Evolutionary conservation across 371 early-diverging fungal species (phyloP), one percentile per base, ranked within the genome.

Genomic region (Mucor lusitanicus): DNA sequence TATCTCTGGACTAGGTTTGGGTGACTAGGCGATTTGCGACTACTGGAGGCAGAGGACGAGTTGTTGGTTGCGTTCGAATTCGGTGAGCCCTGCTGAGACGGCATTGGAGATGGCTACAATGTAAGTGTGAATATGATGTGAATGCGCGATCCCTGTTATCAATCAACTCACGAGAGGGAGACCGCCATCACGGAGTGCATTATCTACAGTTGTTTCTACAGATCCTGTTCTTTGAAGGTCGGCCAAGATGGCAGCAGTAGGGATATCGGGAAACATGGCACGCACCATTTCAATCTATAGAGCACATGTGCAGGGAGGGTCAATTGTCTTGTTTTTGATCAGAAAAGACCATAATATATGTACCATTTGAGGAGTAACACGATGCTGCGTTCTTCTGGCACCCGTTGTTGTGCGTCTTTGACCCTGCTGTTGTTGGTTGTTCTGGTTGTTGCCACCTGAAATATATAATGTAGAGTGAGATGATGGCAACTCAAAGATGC

Each of bases 191-290:
- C 90, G 86, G 44, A 96, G 85, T 39, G 94, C 94, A 75, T 94
- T 94, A 67, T 96, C 95, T 67, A 92, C 91, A 12, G 95, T 95
- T 30, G 86, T 80, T 65, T 94, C 94, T 15, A 95, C 94, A 33
- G 92, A 93, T 11, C 95, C 95, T 19, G 95, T 95, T 56, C 91
- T 88, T 67, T 91, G 88, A 25, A 96, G 85, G 78, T 95, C 95
- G 9, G 87, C 89, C 40, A 90, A 87, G 61, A 96, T 92, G 27
- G 94, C 91, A n/a, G 91, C 85, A 25, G 87, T 85, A 3, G 93
- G 92, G 54, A 94, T 89, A 67, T 92, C 83, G 2, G 97, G 97
- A 61, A 96, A 96, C 94, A 96, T 94, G 32, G 86, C 73, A 64
- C 88, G 87, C 1, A 94, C 92, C 42, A 87, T 88, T 57, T 89